Evolutionary conservation across 345 rosid species (phyloP).

Genomic region (Carallia pectinifolia): DNA sequence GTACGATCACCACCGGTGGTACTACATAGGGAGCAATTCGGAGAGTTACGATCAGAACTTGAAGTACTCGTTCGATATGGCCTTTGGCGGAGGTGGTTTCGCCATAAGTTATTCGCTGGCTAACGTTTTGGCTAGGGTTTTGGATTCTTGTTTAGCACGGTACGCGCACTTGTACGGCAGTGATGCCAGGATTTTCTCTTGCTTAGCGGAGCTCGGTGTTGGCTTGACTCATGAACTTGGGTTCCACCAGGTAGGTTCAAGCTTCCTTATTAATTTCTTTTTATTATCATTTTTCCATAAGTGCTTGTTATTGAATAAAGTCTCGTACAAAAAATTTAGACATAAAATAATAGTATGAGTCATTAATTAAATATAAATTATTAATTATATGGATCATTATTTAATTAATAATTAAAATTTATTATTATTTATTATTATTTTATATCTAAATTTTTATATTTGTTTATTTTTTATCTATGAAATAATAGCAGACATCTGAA

Average conservation of each 20-base stretch:
- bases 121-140: constrained; percentile 52
- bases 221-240: constrained; percentile 83
- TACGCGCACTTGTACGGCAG: constrained; percentile 84
- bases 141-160: constrained; percentile 77
- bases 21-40: constrained; percentile 74
- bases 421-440: too few relatives aligned
- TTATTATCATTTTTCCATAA: not conserved
- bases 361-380: too few relatives aligned
- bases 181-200: constrained; percentile 78
- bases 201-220: constrained; percentile 84
- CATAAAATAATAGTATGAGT: too few relatives aligned
- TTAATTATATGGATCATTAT: too few relatives aligned
- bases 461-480: too few relatives aligned
- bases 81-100: constrained; percentile 91
- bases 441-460: too few relatives aligned
- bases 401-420: too few relatives aligned
- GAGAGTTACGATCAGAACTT: constrained; percentile 79
- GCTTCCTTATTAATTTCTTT: not conserved
- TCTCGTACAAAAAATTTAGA: too few relatives aligned
- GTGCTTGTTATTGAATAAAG: not conserved
- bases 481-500: not conserved
- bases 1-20: constrained; percentile 75
- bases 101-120: constrained; percentile 70
- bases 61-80: constrained; percentile 85
- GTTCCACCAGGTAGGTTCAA: constrained; percentile 76